Evolutionary conservation across 2,329 filamentous ascomycete species (phyloP).

Genomic region (Trichoderma aggressivum): DNA sequence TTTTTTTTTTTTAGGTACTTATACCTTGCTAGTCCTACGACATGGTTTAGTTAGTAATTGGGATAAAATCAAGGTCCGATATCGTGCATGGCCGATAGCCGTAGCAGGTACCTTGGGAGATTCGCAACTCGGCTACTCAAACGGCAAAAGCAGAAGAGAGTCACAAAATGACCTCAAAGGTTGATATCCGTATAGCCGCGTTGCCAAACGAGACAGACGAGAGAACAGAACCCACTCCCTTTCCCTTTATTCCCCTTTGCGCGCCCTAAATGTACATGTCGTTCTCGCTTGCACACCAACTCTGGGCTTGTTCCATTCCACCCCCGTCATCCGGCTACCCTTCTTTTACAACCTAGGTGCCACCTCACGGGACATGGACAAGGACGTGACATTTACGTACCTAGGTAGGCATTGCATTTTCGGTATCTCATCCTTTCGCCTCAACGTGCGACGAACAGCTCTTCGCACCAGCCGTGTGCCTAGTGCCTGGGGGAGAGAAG

Average conservation of each 20-base stretch:
- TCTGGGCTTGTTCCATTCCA: neutral
- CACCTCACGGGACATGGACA: neutral
- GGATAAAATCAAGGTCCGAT: neutral
- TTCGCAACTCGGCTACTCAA: neutral
- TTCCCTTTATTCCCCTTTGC: neutral
- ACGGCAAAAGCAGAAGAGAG: neutral
- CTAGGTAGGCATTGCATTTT: neutral
- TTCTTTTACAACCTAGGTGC: constrained; percentile 6
- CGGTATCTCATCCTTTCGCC: neutral
- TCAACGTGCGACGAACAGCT: neutral
- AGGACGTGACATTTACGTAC: neutral
- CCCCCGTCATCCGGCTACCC: neutral
- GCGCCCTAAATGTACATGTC: neutral
- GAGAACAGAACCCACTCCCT: neutral
- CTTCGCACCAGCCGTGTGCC: constrained; percentile 5
- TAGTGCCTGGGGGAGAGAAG: neutral
- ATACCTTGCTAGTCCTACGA: neutral
- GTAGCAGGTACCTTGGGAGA: neutral
- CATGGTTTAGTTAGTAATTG: neutral
- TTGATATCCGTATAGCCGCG: neutral
- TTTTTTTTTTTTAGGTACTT: neutral
- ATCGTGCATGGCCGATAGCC: neutral
- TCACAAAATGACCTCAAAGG: neutral
- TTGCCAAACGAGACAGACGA: neutral
- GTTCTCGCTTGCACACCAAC: neutral